Evolutionary conservation across 2,329 filamentous ascomycete genomes (phyloP).

Genomic region (Cladophialophora exuberans): DNA sequence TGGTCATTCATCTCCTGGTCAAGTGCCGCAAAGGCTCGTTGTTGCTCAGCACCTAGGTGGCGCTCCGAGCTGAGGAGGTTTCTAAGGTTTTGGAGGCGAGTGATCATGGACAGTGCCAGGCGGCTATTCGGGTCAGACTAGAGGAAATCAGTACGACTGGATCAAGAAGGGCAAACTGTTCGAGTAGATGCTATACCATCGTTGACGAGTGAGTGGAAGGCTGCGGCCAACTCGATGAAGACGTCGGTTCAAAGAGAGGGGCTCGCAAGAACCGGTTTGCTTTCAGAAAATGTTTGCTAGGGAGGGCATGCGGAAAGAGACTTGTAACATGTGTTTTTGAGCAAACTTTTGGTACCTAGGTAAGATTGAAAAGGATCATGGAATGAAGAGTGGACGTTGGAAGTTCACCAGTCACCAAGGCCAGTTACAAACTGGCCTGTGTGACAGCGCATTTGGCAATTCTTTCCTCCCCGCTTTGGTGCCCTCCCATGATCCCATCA

Average conservation of each 20-base stretch:
- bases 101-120: conserved; percentile 31
- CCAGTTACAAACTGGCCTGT: not conserved
- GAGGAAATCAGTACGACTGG: conserved; percentile 1
- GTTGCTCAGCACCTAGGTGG: conserved; percentile 37
- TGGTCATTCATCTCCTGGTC: conserved; percentile 43
- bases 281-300: not conserved
- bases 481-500: not conserved
- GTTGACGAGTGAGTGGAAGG: conserved; percentile 20
- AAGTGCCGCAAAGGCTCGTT: conserved; percentile 43
- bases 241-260: not conserved
- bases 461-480: conserved; percentile 12
- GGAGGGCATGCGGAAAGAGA: not conserved
- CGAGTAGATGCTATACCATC: conserved; percentile 32
- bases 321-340: not conserved
- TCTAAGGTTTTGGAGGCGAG: conserved; percentile 43
- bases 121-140: conserved; percentile 41
- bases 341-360: too few species aligned
- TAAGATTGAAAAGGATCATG: not conserved
- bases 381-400: conserved; percentile 12
- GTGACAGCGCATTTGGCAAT: conserved; percentile 1
- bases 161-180: conserved; percentile 32
- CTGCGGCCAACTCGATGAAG: too few species aligned
- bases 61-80: conserved; percentile 44
- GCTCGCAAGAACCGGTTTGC: too few species aligned
- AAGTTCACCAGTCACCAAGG: conserved; percentile 20